phyloP scores from a whole-genome alignment of 2,329 filamentous ascomycete genomes.

The Bisporella sp. region DNA sequence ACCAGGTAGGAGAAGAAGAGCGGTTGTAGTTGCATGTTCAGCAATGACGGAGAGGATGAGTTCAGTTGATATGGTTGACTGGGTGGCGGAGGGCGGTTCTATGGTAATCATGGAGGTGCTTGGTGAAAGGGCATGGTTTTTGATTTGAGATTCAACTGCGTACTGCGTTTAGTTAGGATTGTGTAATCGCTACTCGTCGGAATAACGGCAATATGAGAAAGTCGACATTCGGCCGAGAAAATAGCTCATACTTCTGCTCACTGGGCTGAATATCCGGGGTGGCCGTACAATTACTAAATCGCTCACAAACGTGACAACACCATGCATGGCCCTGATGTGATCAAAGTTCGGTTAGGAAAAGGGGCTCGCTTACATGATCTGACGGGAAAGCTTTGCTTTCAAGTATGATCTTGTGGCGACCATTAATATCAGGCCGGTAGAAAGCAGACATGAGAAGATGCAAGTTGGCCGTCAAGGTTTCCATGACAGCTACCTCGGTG shows the following conservation, averaged over 20 bases:
- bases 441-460: slow-evolving; percentile 75
- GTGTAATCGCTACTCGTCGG: too few species aligned
- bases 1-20: slow-evolving; percentile 67
- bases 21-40: slow-evolving; percentile 56
- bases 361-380: slow-evolving; percentile 57
- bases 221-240: too few species aligned
- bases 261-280: too few species aligned
- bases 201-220: too few species aligned
- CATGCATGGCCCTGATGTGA: not conserved
- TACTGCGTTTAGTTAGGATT: slow-evolving; percentile 42
- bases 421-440: slow-evolving; percentile 57
- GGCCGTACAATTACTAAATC: too few species aligned
- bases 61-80: slow-evolving; percentile 53
- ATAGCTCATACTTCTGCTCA: too few species aligned
- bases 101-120: slow-evolving; percentile 62
- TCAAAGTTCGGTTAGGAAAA: not conserved
- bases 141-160: slow-evolving; percentile 68
- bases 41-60: slow-evolving; percentile 63
- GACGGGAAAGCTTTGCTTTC: slow-evolving; percentile 77
- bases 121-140: slow-evolving; percentile 57
- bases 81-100: slow-evolving; percentile 42
- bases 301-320: too few species aligned
- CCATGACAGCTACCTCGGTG: slow-evolving; percentile 71
- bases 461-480: slow-evolving; percentile 70
- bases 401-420: slow-evolving; percentile 65